Percentiles rank a stretch among this genome's conserved stretches.
phyloP scores from a whole-genome alignment of 805 yeast species.

The Yarrowia sp. region DNA sequence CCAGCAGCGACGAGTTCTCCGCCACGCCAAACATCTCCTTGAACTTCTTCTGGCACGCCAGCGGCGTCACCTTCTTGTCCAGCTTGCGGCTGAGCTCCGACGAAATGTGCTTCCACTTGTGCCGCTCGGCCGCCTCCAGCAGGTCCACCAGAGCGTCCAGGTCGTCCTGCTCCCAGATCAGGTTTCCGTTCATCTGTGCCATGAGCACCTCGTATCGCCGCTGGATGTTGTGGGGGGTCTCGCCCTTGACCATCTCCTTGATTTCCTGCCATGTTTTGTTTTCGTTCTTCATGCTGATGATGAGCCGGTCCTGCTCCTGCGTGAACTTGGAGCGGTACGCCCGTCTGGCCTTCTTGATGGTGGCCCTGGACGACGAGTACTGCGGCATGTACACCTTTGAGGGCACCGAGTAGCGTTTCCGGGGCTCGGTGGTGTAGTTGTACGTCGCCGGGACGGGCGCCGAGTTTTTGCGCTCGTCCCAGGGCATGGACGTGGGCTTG shows the following conservation, averaged over 20 bases:
- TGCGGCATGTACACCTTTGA: neutral
- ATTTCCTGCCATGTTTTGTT: constrained; percentile 73
- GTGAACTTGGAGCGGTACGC: constrained; percentile 43
- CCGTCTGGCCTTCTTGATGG: constrained; percentile 15
- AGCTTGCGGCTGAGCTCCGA: constrained; percentile 37
- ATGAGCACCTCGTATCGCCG: constrained; percentile 66
- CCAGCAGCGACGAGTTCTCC: constrained; percentile 47
- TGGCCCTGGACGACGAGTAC: neutral
- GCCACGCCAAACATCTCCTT: constrained; percentile 56
- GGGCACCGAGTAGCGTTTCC: constrained; percentile 5
- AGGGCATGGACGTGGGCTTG: too few species aligned
- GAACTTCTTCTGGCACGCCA: constrained; percentile 55
- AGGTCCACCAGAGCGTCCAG: constrained; percentile 48
- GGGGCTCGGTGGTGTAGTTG: constrained; percentile 18
- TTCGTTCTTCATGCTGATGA: constrained; percentile 54
- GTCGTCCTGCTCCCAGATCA: constrained; percentile 46
- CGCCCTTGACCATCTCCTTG: constrained; percentile 59
- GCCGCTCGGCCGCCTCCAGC: constrained; percentile 52
- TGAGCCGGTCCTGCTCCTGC: constrained; percentile 63
- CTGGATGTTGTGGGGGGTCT: constrained; percentile 64
- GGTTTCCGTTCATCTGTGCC: constrained; percentile 27
- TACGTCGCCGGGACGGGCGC: neutral
- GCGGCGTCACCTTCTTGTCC: constrained; percentile 48
- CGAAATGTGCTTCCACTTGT: constrained; percentile 60
- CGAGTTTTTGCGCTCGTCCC: constrained; percentile 1